These are phyloP conservation scores for Penicillium maclennaniae DNA, from an alignment of 495 filamentous ascomycete species.

Conservation along the genomic window DNA sequence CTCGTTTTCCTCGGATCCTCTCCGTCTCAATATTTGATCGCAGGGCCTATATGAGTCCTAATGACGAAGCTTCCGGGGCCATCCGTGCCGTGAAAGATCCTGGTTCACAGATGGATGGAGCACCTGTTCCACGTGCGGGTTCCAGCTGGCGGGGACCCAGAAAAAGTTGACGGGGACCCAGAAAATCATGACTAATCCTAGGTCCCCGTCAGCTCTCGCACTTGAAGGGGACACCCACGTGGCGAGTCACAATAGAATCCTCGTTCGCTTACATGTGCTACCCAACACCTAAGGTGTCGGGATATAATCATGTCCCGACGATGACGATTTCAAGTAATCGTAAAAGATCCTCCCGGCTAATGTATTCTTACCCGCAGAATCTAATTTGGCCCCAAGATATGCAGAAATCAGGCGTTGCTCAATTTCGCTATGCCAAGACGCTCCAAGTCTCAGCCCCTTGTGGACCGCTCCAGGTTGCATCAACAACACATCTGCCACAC, in stretches of 20 bases:
- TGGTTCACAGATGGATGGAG: no score
- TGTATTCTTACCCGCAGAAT: background rate
- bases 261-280: background rate
- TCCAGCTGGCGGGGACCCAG: no score
- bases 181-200: no score
- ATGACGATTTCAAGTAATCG: background rate
- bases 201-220: background rate
- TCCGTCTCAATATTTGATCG: no score
- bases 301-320: background rate
- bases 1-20: no score
- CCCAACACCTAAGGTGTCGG: background rate
- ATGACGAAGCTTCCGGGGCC: no score
- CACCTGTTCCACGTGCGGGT: no score
- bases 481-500: background rate
- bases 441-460: no score
- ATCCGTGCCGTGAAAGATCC: no score
- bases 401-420: background rate
- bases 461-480: background rate
- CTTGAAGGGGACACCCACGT: background rate
- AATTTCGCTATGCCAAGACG: background rate
- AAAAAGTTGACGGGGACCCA: no score
- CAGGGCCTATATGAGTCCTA: no score
- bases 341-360: conserved; percentile 4
- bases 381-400: background rate
- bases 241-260: background rate